These are phyloP conservation scores for Lithospermum erythrorhizon DNA, from an alignment of 257 asterid species.

Conservation along the genomic window DNA sequence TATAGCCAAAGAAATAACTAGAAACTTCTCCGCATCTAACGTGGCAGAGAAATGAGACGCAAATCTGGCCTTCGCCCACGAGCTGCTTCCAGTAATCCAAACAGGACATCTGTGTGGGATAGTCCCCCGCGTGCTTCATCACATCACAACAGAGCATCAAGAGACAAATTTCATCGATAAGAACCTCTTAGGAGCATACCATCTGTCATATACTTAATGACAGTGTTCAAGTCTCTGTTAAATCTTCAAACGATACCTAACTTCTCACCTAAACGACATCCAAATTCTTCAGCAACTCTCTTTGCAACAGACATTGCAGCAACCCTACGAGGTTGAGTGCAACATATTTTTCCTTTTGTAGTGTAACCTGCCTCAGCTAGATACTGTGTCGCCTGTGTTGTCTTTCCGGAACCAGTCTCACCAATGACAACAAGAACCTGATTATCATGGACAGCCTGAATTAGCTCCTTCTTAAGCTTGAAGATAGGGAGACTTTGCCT, in stretches of 20 bases:
- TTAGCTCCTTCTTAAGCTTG: conserved; percentile 72
- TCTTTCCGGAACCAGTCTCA: conserved; percentile 95
- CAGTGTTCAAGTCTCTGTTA: conserved; percentile 94
- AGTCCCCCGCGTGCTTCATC: conserved; percentile 98
- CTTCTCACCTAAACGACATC: conserved; percentile 92
- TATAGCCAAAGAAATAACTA: conserved; percentile 82
- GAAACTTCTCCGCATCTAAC: conserved; percentile 94
- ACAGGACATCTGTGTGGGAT: conserved; percentile 81
- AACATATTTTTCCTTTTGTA: conserved; percentile 78
- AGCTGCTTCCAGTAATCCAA: conserved; percentile 73
- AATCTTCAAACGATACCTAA: conserved; percentile 94
- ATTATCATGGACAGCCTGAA: conserved; percentile 81
- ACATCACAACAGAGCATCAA: conserved; percentile 81
- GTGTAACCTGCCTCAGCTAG: conserved; percentile 95
- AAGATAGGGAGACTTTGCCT: conserved; percentile 78
- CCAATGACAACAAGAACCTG: conserved; percentile 93
- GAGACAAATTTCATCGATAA: conserved; percentile 75
- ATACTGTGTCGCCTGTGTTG: conserved; percentile 91
- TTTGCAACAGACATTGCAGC: conserved; percentile 98
- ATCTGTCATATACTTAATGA: conserved; percentile 92
- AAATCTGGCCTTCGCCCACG: conserved; percentile 72
- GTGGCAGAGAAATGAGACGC: conserved; percentile 85
- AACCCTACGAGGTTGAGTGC: conserved; percentile 97
- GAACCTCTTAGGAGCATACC: conserved; percentile 93
- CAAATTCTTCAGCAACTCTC: conserved; percentile 96